These are phyloP conservation scores for Paspalum vaginatum DNA, from an alignment of 176 grass and related monocot genomes.

Conservation along the genomic window DNA sequence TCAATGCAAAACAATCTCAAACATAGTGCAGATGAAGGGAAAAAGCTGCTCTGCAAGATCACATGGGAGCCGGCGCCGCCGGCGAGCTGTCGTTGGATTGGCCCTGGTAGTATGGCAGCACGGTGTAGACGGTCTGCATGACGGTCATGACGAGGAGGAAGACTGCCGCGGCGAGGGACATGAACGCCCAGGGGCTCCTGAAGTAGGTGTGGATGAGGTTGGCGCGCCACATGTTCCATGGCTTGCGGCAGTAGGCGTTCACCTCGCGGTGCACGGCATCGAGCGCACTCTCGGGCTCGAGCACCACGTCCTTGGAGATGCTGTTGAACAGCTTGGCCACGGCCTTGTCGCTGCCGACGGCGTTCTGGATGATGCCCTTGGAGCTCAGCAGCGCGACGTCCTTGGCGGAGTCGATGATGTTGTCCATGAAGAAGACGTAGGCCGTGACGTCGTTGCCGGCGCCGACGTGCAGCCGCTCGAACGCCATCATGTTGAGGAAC, in stretches of 20 bases:
- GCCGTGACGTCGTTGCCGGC: slow-evolving; percentile 83
- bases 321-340: slow-evolving; percentile 78
- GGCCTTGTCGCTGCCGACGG: slow-evolving; percentile 72
- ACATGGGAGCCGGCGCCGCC: slow-evolving; percentile 1
- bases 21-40: not conserved
- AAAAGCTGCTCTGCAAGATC: not conserved
- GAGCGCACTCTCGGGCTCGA: slow-evolving; percentile 55
- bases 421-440: slow-evolving; percentile 98
- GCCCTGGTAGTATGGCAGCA: slow-evolving; percentile 28
- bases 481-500: slow-evolving; percentile 94
- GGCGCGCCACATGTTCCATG: slow-evolving; percentile 71
- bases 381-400: slow-evolving; percentile 72
- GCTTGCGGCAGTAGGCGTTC: slow-evolving; percentile 62
- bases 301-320: slow-evolving; percentile 75
- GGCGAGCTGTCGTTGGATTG: not conserved
- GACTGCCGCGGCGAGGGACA: slow-evolving; percentile 65
- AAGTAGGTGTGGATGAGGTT: slow-evolving; percentile 94
- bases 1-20: not conserved
- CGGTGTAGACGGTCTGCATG: slow-evolving; percentile 72
- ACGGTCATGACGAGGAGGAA: slow-evolving; percentile 69
- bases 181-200: slow-evolving; percentile 77
- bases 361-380: slow-evolving; percentile 75
- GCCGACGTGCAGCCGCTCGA: slow-evolving; percentile 77
- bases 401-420: slow-evolving; percentile 73
- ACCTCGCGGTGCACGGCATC: slow-evolving; percentile 68